A percentile compares a stretch with the other conserved stretches of the same genome.
These are phyloP conservation scores for Aspergillus ostianus DNA, from an alignment of 495 filamentous ascomycete species.

Conservation along the genomic window DNA sequence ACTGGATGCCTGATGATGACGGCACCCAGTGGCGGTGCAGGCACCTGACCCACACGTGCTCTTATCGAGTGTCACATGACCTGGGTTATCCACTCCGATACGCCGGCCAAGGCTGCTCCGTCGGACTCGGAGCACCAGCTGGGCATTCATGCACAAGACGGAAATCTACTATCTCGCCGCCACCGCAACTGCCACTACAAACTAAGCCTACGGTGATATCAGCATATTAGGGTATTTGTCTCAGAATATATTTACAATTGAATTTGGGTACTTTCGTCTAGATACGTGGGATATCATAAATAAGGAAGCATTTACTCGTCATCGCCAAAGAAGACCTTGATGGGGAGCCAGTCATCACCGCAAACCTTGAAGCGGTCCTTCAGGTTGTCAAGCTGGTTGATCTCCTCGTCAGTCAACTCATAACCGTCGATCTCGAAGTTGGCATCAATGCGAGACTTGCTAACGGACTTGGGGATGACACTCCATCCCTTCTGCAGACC, in stretches of 20 bases:
- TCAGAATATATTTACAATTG: constrained; percentile 8
- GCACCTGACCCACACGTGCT: constrained; percentile 24
- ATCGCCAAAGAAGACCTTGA: constrained; percentile 86
- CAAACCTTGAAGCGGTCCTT: constrained; percentile 75
- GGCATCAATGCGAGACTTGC: constrained; percentile 57
- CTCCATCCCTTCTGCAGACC: constrained; percentile 70
- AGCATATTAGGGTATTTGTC: background rate
- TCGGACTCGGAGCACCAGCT: background rate
- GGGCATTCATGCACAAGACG: too few species aligned
- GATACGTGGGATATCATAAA: constrained; percentile 17
- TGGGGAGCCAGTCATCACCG: constrained; percentile 64
- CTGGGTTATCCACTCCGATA: background rate
- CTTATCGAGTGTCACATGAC: constrained; percentile 10
- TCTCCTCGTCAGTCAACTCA: constrained; percentile 62
- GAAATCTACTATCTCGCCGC: background rate
- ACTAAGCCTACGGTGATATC: too few species aligned
- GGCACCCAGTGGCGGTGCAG: constrained; percentile 31
- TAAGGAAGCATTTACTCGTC: constrained; percentile 58
- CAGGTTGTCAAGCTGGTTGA: constrained; percentile 59
- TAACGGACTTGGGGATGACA: constrained; percentile 71
- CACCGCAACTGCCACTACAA: too few species aligned
- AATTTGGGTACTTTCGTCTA: constrained; percentile 14
- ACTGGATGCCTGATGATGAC: constrained; percentile 34
- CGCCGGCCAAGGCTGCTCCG: too few species aligned
- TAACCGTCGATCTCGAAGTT: constrained; percentile 68